phyloP scores from a whole-genome alignment of 2,329 filamentous ascomycete genomes.

The Sporothrix variecibatus region DNA sequence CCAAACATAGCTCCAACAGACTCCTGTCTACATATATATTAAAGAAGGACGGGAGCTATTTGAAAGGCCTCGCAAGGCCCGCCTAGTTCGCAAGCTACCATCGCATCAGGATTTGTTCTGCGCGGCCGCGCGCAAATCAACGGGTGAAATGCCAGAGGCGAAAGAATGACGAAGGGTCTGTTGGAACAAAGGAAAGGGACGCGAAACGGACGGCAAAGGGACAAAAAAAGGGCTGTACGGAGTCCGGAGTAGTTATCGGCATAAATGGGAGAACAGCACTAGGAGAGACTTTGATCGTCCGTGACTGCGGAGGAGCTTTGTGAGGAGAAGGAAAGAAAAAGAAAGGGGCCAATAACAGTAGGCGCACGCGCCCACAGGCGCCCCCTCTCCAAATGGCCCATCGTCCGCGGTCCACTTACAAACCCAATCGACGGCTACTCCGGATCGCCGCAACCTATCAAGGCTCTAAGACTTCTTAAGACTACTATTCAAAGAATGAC shows the following conservation, averaged over 20 bases:
- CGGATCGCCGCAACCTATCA: background rate
- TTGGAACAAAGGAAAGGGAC: background rate
- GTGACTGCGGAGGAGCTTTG: too few relatives aligned
- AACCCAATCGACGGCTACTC: background rate
- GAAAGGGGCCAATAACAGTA: too few relatives aligned
- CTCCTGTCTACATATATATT: background rate
- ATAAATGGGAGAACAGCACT: background rate
- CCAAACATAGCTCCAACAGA: background rate
- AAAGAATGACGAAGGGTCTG: background rate
- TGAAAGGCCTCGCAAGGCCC: background rate
- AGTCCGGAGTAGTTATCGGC: too few relatives aligned
- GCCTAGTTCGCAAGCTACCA: background rate
- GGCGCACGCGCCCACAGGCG: too few relatives aligned
- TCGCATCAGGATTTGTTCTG: background rate
- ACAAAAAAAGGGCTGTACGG: too few relatives aligned
- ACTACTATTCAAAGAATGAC: too few relatives aligned
- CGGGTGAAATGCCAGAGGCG: background rate
- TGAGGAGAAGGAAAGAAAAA: too few relatives aligned
- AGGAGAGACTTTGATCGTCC: background rate
- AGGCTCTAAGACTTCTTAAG: too few relatives aligned
- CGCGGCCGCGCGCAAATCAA: background rate
- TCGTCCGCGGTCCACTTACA: background rate
- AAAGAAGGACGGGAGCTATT: background rate
- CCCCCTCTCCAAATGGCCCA: too few relatives aligned
- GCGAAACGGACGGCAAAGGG: background rate